These are phyloP conservation scores for Trichosporon asahii DNA, from an alignment of 1,284 basidiomycete genomes.

Conservation along the genomic window DNA sequence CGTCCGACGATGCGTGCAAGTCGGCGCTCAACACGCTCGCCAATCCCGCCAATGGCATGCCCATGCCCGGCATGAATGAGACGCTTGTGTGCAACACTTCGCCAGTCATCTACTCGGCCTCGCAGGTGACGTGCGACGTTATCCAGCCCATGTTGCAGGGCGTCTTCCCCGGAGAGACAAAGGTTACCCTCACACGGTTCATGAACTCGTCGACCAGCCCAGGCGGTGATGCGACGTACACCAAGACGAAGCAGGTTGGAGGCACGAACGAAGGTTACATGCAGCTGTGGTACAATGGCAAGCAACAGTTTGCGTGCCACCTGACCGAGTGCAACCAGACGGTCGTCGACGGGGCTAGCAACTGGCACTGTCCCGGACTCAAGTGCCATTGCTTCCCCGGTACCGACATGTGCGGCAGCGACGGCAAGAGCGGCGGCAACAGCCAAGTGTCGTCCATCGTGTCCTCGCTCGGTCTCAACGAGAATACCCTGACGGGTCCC, in stretches of 20 bases:
- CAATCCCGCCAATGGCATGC: neutral
- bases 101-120: conserved; percentile 34
- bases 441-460: neutral
- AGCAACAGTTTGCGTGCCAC: conserved; percentile 73
- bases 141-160: conserved; percentile 75
- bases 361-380: conserved; percentile 68
- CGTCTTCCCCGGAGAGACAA: conserved; percentile 65
- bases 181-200: conserved; percentile 71
- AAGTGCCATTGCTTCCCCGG: conserved; percentile 67
- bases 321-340: conserved; percentile 68
- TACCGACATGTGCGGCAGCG: conserved; percentile 67
- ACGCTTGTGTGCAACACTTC: conserved; percentile 32
- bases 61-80: conserved; percentile 25
- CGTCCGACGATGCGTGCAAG: conserved; percentile 19
- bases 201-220: conserved; percentile 66
- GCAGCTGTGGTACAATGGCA: conserved; percentile 76
- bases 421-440: neutral
- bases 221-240: conserved; percentile 35
- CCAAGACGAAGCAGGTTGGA: neutral
- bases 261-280: conserved; percentile 57
- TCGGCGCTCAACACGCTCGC: neutral
- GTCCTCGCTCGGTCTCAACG: conserved; percentile 56
- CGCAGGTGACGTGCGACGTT: conserved; percentile 41
- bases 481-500: conserved; percentile 52
- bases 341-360: conserved; percentile 48